Percentiles rank a stretch among this genome's conserved stretches.
These are phyloP conservation scores for Beauveria sp. DNA, from an alignment of 2,329 filamentous ascomycete species.

Conservation along the genomic window DNA sequence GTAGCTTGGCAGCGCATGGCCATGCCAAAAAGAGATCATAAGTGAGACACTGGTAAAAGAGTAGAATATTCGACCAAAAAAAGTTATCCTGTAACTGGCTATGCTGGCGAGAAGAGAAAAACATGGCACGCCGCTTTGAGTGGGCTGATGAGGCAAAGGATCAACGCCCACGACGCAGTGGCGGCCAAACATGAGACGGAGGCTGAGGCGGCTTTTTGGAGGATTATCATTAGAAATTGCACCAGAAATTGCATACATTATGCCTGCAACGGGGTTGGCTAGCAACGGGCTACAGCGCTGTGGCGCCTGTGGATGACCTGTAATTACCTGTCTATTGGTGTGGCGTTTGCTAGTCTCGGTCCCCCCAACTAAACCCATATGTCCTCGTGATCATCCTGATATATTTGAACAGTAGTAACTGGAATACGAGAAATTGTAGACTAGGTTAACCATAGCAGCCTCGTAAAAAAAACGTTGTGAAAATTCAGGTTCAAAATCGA, in stretches of 20 bases:
- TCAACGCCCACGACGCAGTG: not conserved
- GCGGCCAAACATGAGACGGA: not conserved
- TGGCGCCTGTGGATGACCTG: not conserved
- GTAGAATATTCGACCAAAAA: not conserved
- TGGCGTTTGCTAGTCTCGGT: not conserved
- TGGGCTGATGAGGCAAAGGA: not conserved
- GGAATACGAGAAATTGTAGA: no score
- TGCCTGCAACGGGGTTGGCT: not conserved
- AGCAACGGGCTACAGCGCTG: not conserved
- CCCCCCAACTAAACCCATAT: not conserved
- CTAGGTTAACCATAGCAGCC: no score
- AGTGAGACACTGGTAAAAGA: not conserved
- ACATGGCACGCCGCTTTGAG: not conserved
- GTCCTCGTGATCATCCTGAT: not conserved
- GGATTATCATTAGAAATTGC: no score
- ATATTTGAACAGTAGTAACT: not conserved
- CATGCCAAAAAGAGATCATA: not conserved
- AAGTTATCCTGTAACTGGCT: not conserved
- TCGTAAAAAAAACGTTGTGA: no score
- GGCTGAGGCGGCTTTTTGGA: no score
- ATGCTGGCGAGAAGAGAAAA: not conserved
- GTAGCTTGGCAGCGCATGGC: not conserved
- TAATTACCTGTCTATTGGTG: not conserved
- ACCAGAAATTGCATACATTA: no score
- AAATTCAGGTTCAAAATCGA: no score